These are phyloP conservation scores for Monosporascus sp. DNA, from an alignment of 2,329 filamentous ascomycete genomes.

Conservation along the genomic window DNA sequence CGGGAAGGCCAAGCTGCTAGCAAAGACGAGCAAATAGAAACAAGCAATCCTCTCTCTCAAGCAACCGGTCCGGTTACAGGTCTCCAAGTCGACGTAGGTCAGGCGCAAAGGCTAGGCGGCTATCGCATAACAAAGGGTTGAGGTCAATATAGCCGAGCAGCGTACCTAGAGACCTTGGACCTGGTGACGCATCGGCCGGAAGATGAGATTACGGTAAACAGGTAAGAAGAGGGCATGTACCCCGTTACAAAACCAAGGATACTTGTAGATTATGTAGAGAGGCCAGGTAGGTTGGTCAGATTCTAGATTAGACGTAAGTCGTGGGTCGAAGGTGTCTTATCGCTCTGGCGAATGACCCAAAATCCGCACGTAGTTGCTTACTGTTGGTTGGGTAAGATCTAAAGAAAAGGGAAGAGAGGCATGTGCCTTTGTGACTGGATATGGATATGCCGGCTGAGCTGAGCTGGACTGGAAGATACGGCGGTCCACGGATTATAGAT, in stretches of 20 bases:
- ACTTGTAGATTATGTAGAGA: background rate
- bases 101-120: no score
- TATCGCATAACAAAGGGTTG: no score
- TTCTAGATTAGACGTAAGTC: background rate
- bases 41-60: no score
- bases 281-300: background rate
- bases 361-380: background rate
- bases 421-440: background rate
- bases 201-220: no score
- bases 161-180: no score
- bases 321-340: background rate
- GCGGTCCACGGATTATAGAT: no score
- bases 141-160: no score
- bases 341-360: background rate
- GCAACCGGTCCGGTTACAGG: no score
- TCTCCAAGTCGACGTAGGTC: no score
- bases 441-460: background rate
- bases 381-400: background rate
- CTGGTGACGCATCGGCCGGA: no score
- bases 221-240: background rate
- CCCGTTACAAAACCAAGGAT: background rate
- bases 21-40: no score
- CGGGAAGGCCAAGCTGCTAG: slow-evolving; percentile 5
- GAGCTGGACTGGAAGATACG: background rate
- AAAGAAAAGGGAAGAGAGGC: background rate